Evolutionary conservation across 768 basidiomycete species (phyloP), one percentile per base, ranked within the genome.

Genomic region (Boletus speciosus): DNA sequence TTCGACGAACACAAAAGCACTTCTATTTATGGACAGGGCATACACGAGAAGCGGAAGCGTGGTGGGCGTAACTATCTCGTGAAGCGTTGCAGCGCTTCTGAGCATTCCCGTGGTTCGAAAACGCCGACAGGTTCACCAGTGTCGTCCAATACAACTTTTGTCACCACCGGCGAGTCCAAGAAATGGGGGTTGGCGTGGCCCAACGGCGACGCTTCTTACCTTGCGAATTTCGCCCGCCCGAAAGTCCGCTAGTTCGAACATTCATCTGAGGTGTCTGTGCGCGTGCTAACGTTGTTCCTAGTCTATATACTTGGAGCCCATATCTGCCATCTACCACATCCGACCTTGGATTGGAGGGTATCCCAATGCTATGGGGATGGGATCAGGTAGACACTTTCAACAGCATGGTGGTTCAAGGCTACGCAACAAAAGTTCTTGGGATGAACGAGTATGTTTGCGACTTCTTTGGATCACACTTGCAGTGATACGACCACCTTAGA

Each of bases 101-200:
- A 47, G 21, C 49, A 56, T 37, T 27, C 58, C 42, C 55, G 43
- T 43, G n/a, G 32, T 27, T 51, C 52, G 34, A 37, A 51, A 27
- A 6, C 58, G 2, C 31, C 49, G 51, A 12, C 47, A 10, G 36
- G 25, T 19, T 11, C 55, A 5, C 43, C 44, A 37, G 36, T 6
- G 9, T 25, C 52, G 0, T 32, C 47, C 11, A 19, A 38, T 27
- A 0, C 43, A 6, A 19, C 45, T n/a, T n/a, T 31, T 8, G 8
- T 40, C 3, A 1, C 35, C 39, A 12, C 50, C 0, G 25, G 14
- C 15, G 50, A 5, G 45, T 37, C 45, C 16, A 71, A 67, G 42
- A 90, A 89, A 71, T 77, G 81, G 42, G 85, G 88, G 49, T 62
- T 87, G 34, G 86, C 80, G 12, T 93, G 88, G 86, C 77, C 85